Conservation (phyloP, 441 rosid species). For the Capsella rubella region DNA sequence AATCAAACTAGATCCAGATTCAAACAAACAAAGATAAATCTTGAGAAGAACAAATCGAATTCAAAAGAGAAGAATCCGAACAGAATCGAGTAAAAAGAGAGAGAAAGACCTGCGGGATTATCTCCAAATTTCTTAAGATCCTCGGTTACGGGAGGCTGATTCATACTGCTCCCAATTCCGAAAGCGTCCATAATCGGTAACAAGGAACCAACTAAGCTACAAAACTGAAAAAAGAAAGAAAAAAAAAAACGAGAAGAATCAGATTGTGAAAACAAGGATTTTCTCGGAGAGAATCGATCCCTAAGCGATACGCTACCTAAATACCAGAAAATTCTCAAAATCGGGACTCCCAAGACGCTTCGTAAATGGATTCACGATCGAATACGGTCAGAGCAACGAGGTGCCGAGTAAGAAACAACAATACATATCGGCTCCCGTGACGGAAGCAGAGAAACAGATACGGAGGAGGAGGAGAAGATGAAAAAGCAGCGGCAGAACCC, state of each 20-base stretch:
- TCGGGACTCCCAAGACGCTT: neutral
- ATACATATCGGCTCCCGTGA: conserved; percentile 31
- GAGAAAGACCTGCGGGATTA: conserved; percentile 53
- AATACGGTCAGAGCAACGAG: conserved; percentile 27
- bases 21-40: neutral
- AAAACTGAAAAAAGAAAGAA: neutral
- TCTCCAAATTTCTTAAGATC: conserved; percentile 55
- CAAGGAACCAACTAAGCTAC: conserved; percentile 12
- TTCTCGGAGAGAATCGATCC: neutral
- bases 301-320: conserved; percentile 24
- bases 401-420: conserved; percentile 19
- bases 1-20: conserved; percentile 39
- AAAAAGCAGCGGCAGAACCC: conserved; percentile 32
- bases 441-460: conserved; percentile 36
- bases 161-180: conserved; percentile 43
- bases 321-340: conserved; percentile 5
- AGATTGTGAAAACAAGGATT: neutral
- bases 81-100: neutral
- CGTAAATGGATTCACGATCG: neutral
- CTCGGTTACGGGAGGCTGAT: conserved; percentile 46
- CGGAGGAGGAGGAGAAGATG: conserved; percentile 10
- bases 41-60: neutral
- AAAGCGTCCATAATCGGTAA: conserved; percentile 43
- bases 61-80: neutral
- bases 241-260: conserved; percentile 12